Evolutionary conservation across 768 basidiomycete species (phyloP).

Genomic region (Lactarius quietus): DNA sequence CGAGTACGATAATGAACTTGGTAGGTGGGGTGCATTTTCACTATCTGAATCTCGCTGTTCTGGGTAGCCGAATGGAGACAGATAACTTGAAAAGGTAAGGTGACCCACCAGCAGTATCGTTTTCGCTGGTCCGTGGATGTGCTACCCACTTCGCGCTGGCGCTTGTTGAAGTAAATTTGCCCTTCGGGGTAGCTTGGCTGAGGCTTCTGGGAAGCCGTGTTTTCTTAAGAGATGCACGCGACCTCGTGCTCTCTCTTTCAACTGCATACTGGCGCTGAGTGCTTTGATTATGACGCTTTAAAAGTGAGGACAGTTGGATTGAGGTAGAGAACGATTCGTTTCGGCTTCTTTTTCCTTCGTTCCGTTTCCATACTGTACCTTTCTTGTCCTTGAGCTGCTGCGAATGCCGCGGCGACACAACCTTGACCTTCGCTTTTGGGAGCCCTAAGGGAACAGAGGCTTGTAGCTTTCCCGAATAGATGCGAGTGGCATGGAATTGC

Average conservation of each 20-base stretch:
- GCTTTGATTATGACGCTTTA: neutral
- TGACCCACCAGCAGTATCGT: neutral
- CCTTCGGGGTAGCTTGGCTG: neutral
- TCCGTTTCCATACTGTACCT: neutral
- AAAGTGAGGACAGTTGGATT: neutral
- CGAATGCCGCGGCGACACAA: neutral
- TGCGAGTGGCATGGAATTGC: constrained; percentile 1
- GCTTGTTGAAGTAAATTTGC: neutral
- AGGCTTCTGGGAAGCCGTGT: neutral
- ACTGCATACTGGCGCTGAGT: neutral
- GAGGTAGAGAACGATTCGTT: neutral
- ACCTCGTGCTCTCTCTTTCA: neutral
- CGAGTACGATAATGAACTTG: constrained; percentile 9
- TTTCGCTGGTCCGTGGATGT: neutral
- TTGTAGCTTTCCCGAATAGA: neutral
- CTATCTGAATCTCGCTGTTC: neutral
- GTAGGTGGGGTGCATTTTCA: neutral
- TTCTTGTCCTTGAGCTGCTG: constrained; percentile 1
- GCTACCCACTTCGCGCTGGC: neutral
- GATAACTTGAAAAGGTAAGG: neutral
- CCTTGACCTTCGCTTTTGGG: neutral
- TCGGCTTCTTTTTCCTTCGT: neutral
- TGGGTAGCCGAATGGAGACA: constrained; percentile 3
- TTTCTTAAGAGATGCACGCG: neutral
- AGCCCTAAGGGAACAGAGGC: neutral